phyloP scores from a whole-genome alignment of 2,329 filamentous ascomycete species.

The Pseudogymnoascus destructans region DNA sequence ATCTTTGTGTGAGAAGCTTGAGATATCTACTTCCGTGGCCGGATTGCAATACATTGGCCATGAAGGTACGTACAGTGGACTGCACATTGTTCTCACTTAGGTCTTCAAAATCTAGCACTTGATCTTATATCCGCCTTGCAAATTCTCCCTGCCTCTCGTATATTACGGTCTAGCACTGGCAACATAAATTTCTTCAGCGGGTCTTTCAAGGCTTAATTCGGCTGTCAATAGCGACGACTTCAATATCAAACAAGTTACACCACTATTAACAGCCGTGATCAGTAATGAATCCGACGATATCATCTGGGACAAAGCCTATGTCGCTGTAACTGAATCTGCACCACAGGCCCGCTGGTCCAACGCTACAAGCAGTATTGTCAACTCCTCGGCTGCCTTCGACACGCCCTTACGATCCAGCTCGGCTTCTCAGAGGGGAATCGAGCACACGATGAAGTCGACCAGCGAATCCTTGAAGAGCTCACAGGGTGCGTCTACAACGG shows the following conservation, averaged over 20 bases:
- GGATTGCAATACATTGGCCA: background rate
- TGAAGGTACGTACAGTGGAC: background rate
- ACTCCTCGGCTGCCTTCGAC: too few relatives aligned
- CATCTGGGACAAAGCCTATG: conserved; percentile 30
- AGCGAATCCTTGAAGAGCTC: too few relatives aligned
- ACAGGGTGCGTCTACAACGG: too few relatives aligned
- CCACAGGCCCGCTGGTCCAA: conserved; percentile 25
- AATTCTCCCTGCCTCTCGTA: conserved; percentile 16
- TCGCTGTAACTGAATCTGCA: conserved; percentile 27
- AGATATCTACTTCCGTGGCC: background rate
- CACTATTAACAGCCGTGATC: conserved; percentile 25
- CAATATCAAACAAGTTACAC: conserved; percentile 23
- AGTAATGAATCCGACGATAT: conserved; percentile 21
- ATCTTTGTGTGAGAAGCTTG: background rate
- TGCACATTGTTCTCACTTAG: conserved; percentile 12
- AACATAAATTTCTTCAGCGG: conserved; percentile 13
- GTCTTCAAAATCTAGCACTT: conserved; percentile 20
- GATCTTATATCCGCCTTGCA: conserved; percentile 21
- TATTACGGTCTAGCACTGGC: conserved; percentile 16
- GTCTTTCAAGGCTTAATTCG: conserved; percentile 19
- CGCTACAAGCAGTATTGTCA: conserved; percentile 14
- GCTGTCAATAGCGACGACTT: conserved; percentile 17
- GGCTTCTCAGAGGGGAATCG: too few relatives aligned
- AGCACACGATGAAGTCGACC: too few relatives aligned
- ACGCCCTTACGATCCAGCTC: too few relatives aligned